A percentile compares a stretch with the other conserved stretches of the same genome.
These are phyloP conservation scores for Helicostylum pulchrum DNA, from an alignment of 192 early-diverging fungal species.

Conservation along the genomic window DNA sequence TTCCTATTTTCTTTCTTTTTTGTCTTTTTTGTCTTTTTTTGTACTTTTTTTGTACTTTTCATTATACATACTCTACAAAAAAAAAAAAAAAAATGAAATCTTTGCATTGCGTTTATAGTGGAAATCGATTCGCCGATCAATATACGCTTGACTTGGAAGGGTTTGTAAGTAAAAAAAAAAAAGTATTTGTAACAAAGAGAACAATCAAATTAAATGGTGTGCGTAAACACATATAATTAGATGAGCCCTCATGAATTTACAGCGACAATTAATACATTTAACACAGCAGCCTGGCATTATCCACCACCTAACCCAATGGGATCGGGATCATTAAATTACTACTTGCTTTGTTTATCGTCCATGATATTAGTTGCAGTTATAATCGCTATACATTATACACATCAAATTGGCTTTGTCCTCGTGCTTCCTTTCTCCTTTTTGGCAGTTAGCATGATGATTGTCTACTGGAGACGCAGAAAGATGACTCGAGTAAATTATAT, in stretches of 20 bases:
- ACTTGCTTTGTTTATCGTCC: not conserved
- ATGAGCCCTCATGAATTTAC: slow-evolving; percentile 25
- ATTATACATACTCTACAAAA: not conserved
- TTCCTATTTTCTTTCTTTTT: not conserved
- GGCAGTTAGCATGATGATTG: not conserved
- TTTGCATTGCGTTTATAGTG: slow-evolving; percentile 17
- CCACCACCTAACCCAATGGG: slow-evolving; percentile 14
- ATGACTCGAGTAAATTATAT: slow-evolving; percentile 17
- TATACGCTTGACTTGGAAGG: slow-evolving; percentile 33
- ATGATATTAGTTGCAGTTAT: slow-evolving; percentile 12
- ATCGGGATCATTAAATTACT: slow-evolving; percentile 9
- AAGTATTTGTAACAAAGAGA: not conserved
- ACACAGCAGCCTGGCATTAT: slow-evolving; percentile 19
- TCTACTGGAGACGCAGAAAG: slow-evolving; percentile 14
- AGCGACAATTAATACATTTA: slow-evolving; percentile 22
- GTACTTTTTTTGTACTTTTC: slow-evolving; percentile 10
- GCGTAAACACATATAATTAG: not conserved
- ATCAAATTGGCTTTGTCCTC: slow-evolving; percentile 15
- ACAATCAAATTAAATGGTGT: not conserved
- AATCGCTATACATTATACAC: slow-evolving; percentile 19
- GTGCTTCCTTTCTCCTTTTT: slow-evolving; percentile 18
- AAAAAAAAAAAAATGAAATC: slow-evolving; percentile 11
- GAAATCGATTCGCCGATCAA: slow-evolving; percentile 27
- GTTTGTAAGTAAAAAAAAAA: slow-evolving; percentile 21
- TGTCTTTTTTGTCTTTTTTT: slow-evolving; percentile 4